Percentiles rank a stretch among this genome's conserved stretches.
Conservation (phyloP, 164 flowering plant species). For the grape (Vitis vinifera) region DNA sequence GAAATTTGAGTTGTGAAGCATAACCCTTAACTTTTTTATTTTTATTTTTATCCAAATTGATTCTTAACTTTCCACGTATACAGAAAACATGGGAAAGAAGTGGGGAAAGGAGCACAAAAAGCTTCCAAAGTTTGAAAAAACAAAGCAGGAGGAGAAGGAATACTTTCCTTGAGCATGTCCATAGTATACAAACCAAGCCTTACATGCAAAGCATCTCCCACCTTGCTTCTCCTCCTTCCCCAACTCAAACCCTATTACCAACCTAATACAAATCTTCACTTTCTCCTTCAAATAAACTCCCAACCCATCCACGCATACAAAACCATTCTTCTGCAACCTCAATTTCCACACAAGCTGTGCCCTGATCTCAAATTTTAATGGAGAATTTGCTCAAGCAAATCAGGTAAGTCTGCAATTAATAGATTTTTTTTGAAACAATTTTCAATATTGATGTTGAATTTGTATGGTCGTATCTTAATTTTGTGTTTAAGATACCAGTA, state of each 20-base stretch:
- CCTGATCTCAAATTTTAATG: constrained; percentile 18
- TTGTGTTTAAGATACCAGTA: too few species aligned
- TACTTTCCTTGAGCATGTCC: constrained; percentile 23
- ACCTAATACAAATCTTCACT: constrained; percentile 1
- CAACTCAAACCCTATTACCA: constrained; percentile 7
- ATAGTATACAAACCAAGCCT: constrained; percentile 20
- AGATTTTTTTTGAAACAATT: background rate
- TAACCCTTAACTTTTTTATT: too few species aligned
- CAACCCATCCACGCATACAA: constrained; percentile 3
- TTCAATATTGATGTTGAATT: too few species aligned
- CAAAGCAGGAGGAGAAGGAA: constrained; percentile 21
- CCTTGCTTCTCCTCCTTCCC: constrained; percentile 9
- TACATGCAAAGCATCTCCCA: constrained; percentile 43
- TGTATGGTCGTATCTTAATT: too few species aligned
- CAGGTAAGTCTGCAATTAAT: constrained; percentile 24
- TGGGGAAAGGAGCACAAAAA: background rate
- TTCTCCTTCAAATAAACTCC: constrained; percentile 35
- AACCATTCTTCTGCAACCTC: background rate
- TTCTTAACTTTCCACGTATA: background rate
- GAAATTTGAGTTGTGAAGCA: too few species aligned
- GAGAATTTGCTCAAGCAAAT: constrained; percentile 42
- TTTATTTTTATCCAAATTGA: too few species aligned
- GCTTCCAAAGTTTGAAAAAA: background rate
- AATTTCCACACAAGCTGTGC: background rate
- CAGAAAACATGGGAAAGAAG: background rate